Evolutionary conservation across 2,329 filamentous ascomycete genomes (phyloP), one percentile per base, ranked within the genome.

Genomic region (Penicillium sp.): DNA sequence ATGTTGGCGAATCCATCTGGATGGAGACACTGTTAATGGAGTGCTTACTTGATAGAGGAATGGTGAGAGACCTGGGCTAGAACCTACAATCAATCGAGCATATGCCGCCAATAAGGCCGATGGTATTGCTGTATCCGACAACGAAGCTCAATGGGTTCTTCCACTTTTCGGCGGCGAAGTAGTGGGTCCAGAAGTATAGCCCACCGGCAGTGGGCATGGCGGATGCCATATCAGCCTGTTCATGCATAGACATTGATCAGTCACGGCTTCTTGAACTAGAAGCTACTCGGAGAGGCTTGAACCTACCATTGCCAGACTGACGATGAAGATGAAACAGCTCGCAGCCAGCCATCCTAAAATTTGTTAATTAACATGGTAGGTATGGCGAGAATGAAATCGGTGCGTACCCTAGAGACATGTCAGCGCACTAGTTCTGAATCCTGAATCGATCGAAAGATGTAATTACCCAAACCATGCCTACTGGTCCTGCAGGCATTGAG

Each of bases 101-200:
- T 15, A 88, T 78, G 6, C 86, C 86, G 35, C 85, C 86, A n/a
- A 88, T 79, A 9, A 87, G 72, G 7, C 86, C 86, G 19, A 88
- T 77, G 1, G 84, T 88, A 68, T 88, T 88, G 70, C 84, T 86
- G 66, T 87, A 87, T 30, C 85, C 85, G 19, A 88, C 85, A 37
- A 87, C 72, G 68, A 87, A 88, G 65, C 82, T 85, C n/a, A 88
- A 72, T 4, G 84, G 82, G 69, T 87, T 87, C 63, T 84, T 81
- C 62, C 79, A 84, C 44, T 81, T 82, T 2, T 83, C 82, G 2
- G 80, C 82, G 12, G 83, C 81, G 70, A 86, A 87, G 72, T 85
- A 85, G 66, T 88, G 85, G 8, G 85, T 86, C 83, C 84, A 83
- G 75, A 79, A 88, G 70, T 87, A 87, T 1, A 88, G 74, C 0